These are phyloP conservation scores for Phyllosticta citribraziliensis DNA, from an alignment of 2,329 filamentous ascomycete species.

Conservation along the genomic window DNA sequence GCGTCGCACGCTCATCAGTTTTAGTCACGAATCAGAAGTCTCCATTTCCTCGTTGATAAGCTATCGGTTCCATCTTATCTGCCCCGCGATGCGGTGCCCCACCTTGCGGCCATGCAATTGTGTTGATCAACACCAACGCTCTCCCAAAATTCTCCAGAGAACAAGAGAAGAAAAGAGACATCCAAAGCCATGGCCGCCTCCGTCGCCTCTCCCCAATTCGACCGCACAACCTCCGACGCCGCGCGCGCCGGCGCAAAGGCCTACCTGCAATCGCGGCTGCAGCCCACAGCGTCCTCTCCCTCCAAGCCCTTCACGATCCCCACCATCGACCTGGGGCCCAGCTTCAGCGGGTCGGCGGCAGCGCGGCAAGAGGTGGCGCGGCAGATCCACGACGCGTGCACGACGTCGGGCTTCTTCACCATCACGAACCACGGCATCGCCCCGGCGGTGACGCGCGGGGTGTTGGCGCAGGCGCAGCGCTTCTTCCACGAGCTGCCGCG, in stretches of 20 bases:
- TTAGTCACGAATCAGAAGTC: not conserved
- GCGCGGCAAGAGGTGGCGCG: slow-evolving; percentile 28
- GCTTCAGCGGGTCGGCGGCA: slow-evolving; percentile 23
- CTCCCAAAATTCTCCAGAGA: not conserved
- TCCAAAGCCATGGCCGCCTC: slow-evolving; percentile 3
- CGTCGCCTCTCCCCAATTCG: not conserved
- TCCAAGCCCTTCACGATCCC: slow-evolving; percentile 24
- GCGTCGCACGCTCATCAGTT: not conserved
- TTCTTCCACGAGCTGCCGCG: slow-evolving; percentile 25
- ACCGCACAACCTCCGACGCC: slow-evolving; percentile 5
- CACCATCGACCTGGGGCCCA: slow-evolving; percentile 27
- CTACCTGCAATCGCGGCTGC: slow-evolving; percentile 4
- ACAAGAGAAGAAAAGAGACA: not conserved
- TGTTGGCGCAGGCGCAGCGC: slow-evolving; percentile 29
- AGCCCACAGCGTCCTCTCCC: not conserved
- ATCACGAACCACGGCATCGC: slow-evolving; percentile 30
- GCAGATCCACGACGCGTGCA: slow-evolving; percentile 30
- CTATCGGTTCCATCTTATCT: not conserved
- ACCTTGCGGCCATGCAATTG: not conserved
- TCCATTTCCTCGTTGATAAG: not conserved
- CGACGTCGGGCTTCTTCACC: slow-evolving; percentile 32
- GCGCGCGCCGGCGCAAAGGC: slow-evolving; percentile 4
- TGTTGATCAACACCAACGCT: not conserved
- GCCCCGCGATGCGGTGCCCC: not conserved
- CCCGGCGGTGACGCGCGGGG: slow-evolving; percentile 16